Evolutionary conservation across 106 monocot genomes (phyloP), one percentile per base, ranked within the genome.

Genomic region (Dactylorhiza incarnata): DNA sequence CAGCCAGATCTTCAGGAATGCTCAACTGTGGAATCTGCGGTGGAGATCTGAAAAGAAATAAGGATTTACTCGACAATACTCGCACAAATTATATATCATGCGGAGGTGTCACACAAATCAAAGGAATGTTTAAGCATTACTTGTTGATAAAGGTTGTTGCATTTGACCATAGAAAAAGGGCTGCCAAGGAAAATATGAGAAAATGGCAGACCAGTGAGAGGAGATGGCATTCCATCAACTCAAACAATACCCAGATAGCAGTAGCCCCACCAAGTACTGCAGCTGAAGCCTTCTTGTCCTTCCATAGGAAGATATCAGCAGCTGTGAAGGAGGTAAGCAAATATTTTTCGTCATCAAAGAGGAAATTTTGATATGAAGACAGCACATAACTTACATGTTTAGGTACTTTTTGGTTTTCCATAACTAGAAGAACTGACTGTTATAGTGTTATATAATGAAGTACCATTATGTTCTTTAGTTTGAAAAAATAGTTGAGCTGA

Each of bases 221-320:
- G 12, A 90, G 82, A 72, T 84, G 90, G 79, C 85, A 94, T 54
- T 88, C 83, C 6, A 88, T 76, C 74, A 94, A 53, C 81, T 86
- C 90, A 48, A 94, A 94, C 73, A 94, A 70, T 49, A 93, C 80
- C 89, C 89, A 93, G 58, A 93, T 56, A 10, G 81, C 82, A 10
- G 93, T 93, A 55, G 78, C 87, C 46, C 17, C 78, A 16, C 75
- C 81, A 24, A 93, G 82, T 0, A 86, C 79, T 51, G 75, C 85
- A 46, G 76, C 82, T 9, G 93, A 85, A 4, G 77, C 74, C 82
- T 93, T 93, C 82, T 86, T 93, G 83, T 90, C 80, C 81, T 80
- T 90, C 90, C 87, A 93, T 20, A 90, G 48, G 8, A 93, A 49
- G 15, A 90, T 76, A 77, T 90, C 93, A 76, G 88, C 87, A 81